Evolutionary conservation across 208 protist genomes (phyloP), one percentile per base, ranked within the genome.

Genomic region (Acanthamoeba sp.): DNA sequence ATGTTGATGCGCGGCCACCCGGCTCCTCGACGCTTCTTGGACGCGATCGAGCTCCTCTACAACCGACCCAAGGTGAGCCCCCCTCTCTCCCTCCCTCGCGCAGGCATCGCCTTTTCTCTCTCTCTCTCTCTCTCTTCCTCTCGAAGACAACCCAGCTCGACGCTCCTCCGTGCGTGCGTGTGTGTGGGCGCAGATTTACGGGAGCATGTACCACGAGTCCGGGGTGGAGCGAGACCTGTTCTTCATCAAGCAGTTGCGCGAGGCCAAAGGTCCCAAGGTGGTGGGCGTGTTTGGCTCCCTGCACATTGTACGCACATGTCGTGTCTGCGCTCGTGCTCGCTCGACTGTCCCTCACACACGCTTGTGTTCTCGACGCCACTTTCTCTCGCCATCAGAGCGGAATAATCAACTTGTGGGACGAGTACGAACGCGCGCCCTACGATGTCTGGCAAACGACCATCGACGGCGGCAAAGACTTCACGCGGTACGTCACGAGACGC

Each of bases 191-290:
- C 34, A 78, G 69, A 24, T 24, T 32, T 45, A 45, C 14, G 69
- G 69, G 36, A 78, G 69, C 36, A 3, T n/a, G 16, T 78, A 78
- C 69, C 69, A 78, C 29, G 69, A 78, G 69, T 78, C 69, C 9
- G 69, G 22, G 32, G 24, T 78, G 34, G 69, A 78, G 38, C 29
- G 69, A 5, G 69, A 78, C 20, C 69, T 78, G 16, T 78, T 42
- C 69, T 78, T 78, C 69, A 45, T 78, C 36, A 78, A 78, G 69
- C 32, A 36, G 69, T 34, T 78, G 29, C 69, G 69, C 2, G 69
- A 78, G 38, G 69, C 69, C 29, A 36, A 42, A 14, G 69, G 69
- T 24, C 69, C 69, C 38, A 78, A 45, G 38, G 69, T 78, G 16
- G 69, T 78, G 1, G 69, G 69, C 69, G 38, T 78, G 38, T 78